Percentiles rank a stretch among this genome's conserved stretches.
These are phyloP conservation scores for Claviceps paspali DNA, from an alignment of 2,329 filamentous ascomycete genomes.

Conservation along the genomic window DNA sequence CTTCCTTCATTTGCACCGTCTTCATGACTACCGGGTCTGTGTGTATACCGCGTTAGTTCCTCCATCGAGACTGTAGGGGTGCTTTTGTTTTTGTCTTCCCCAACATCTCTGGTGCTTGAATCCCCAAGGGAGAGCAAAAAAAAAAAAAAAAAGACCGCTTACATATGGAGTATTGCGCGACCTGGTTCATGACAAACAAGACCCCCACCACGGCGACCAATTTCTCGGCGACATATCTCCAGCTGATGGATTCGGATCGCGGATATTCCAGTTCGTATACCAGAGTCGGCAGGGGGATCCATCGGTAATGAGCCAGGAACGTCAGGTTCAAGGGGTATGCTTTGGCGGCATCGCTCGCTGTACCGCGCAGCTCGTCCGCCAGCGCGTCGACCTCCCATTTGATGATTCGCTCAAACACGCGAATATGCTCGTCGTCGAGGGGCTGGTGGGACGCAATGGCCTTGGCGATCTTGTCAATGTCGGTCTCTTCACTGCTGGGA, in stretches of 20 bases:
- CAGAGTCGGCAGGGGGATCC: constrained; percentile 58
- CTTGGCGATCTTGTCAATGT: constrained; percentile 44
- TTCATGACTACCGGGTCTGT: constrained; percentile 52
- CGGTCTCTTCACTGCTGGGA: constrained; percentile 24
- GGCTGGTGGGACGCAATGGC: constrained; percentile 46
- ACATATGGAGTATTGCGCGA: constrained; percentile 61
- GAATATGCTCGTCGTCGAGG: constrained; percentile 46
- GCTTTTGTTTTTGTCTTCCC: too few species aligned
- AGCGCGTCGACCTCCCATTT: constrained; percentile 51
- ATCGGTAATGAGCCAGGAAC: constrained; percentile 50
- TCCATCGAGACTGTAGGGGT: too few species aligned
- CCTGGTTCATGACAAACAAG: constrained; percentile 64
- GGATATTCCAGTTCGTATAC: constrained; percentile 72
- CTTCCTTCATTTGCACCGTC: constrained; percentile 52
- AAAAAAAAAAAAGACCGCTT: constrained; percentile 4
- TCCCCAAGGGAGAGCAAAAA: neutral
- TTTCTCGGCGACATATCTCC: constrained; percentile 63
- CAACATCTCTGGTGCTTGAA: too few species aligned
- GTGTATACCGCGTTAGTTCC: constrained; percentile 4
- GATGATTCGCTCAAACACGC: constrained; percentile 49
- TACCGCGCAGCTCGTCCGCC: constrained; percentile 49
- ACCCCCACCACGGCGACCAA: constrained; percentile 53
- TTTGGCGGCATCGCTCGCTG: constrained; percentile 31
- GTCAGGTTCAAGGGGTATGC: constrained; percentile 58
- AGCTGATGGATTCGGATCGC: constrained; percentile 50